A percentile compares a stretch with the other conserved stretches of the same genome.
phyloP scores from a whole-genome alignment of 352 stramenopile genomes.

The Phytophthora citricola region DNA sequence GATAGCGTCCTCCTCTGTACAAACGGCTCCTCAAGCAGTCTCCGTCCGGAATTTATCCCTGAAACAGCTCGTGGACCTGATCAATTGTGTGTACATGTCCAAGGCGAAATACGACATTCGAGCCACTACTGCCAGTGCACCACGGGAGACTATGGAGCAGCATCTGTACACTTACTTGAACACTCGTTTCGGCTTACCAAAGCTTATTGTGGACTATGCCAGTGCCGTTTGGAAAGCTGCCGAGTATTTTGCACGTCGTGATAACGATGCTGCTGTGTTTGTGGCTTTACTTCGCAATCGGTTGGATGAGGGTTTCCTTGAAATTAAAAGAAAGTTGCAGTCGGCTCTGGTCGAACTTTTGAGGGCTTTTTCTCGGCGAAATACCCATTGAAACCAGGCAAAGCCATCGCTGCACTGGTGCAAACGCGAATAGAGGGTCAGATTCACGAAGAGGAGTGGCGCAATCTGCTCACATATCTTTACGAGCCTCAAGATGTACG shows the following conservation, averaged over 20 bases:
- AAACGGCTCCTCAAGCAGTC: not conserved
- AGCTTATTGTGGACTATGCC: constrained; percentile 82
- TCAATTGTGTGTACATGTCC: constrained; percentile 74
- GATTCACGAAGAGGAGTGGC: constrained; percentile 74
- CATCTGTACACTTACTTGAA: constrained; percentile 92
- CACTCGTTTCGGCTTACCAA: constrained; percentile 81
- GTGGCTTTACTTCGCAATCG: constrained; percentile 77
- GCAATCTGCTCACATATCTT: constrained; percentile 76
- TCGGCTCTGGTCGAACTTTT: constrained; percentile 77
- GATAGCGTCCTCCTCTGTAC: not conserved
- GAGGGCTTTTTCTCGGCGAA: constrained; percentile 70
- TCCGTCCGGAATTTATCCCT: constrained; percentile 61
- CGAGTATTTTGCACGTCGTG: constrained; percentile 47
- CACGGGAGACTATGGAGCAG: constrained; percentile 88
- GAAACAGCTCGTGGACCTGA: constrained; percentile 81
- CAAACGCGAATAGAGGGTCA: constrained; percentile 44
- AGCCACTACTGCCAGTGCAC: constrained; percentile 43
- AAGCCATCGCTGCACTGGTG: constrained; percentile 55
- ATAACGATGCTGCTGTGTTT: constrained; percentile 86
- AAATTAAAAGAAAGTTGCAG: constrained; percentile 80
- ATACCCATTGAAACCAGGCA: constrained; percentile 72
- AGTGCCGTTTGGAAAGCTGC: constrained; percentile 83
- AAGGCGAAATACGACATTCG: constrained; percentile 77
- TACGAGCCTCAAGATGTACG: constrained; percentile 77
- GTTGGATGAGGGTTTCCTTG: constrained; percentile 82